Percentiles rank a stretch among this genome's conserved stretches.
phyloP scores from a whole-genome alignment of 768 basidiomycete genomes.

The Gautieria morchelliformis region DNA sequence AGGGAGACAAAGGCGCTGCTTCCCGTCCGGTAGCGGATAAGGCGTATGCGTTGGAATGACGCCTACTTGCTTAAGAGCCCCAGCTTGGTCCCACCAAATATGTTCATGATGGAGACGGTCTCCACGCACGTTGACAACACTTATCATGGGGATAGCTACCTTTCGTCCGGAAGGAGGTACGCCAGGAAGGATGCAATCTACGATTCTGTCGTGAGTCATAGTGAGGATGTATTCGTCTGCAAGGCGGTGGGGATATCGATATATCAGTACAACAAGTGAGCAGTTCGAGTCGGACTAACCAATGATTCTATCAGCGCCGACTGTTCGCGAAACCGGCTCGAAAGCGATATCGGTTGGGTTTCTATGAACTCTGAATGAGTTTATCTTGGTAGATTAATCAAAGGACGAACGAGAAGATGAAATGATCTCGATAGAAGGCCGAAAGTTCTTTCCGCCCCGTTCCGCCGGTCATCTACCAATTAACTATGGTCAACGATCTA shows the following conservation, averaged over 20 bases:
- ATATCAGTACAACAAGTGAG: background rate
- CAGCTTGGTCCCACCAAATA: slow-evolving; percentile 25
- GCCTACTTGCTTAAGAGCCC: slow-evolving; percentile 17
- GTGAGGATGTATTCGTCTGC: slow-evolving; percentile 43
- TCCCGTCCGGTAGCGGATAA: slow-evolving; percentile 12
- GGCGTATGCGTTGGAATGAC: slow-evolving; percentile 18
- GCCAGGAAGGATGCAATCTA: slow-evolving; percentile 39
- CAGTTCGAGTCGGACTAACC: slow-evolving; percentile 22
- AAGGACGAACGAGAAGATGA: slow-evolving; percentile 38
- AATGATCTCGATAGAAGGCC: slow-evolving; percentile 47
- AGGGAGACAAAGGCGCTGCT: slow-evolving; percentile 17
- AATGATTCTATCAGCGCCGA: slow-evolving; percentile 42
- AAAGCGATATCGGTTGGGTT: slow-evolving; percentile 39
- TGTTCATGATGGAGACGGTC: slow-evolving; percentile 20
- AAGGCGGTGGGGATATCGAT: background rate
- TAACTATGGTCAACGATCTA: background rate
- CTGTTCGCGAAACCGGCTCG: slow-evolving; percentile 39
- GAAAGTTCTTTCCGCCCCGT: slow-evolving; percentile 40
- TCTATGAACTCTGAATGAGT: slow-evolving; percentile 16
- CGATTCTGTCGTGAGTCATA: slow-evolving; percentile 7
- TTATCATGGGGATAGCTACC: slow-evolving; percentile 41
- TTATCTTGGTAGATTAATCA: background rate
- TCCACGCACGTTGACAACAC: slow-evolving; percentile 43
- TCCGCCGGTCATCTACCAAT: slow-evolving; percentile 44
- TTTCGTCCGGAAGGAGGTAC: slow-evolving; percentile 43